phyloP scores from a whole-genome alignment of 2,329 filamentous ascomycete genomes.

The Moelleriella libera region DNA sequence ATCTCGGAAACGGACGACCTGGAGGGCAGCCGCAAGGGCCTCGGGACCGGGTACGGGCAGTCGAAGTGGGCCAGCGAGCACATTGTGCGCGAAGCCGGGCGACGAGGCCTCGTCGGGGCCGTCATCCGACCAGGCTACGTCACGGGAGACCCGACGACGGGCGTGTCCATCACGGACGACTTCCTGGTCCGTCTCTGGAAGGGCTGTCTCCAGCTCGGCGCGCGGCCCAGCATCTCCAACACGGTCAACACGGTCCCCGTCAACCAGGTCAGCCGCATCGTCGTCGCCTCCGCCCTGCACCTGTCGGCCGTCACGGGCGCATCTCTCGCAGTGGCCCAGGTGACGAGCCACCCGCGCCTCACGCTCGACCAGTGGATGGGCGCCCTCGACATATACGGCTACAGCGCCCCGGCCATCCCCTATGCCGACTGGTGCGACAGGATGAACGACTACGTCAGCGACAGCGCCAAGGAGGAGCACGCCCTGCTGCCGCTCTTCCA shows the following conservation, averaged over 20 bases:
- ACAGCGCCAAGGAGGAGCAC: slow-evolving; percentile 14
- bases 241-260: slow-evolving; percentile 85
- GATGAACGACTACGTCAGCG: slow-evolving; percentile 13
- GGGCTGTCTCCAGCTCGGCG: slow-evolving; percentile 67
- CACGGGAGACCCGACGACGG: slow-evolving; percentile 55
- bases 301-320: slow-evolving; percentile 18
- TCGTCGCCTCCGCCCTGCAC: slow-evolving; percentile 57
- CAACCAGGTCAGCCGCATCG: slow-evolving; percentile 66
- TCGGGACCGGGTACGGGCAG: slow-evolving; percentile 83
- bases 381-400: slow-evolving; percentile 58
- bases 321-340: slow-evolving; percentile 49
- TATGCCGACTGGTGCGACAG: slow-evolving; percentile 28
- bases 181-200: slow-evolving; percentile 81
- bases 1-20: slow-evolving; percentile 69
- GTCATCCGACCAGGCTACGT: slow-evolving; percentile 80
- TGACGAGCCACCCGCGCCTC: slow-evolving; percentile 67
- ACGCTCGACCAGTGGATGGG: slow-evolving; percentile 66
- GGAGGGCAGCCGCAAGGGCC: slow-evolving; percentile 57
- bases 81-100: slow-evolving; percentile 58
- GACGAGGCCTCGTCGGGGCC: slow-evolving; percentile 58
- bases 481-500: slow-evolving; percentile 51
- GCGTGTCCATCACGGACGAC: slow-evolving; percentile 71
- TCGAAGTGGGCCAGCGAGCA: slow-evolving; percentile 61
- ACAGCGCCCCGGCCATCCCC: slow-evolving; percentile 59
- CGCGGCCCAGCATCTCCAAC: slow-evolving; percentile 66